phyloP scores from a whole-genome alignment of 192 early-diverging fungal genomes.

The Umbelopsis vinacea region DNA sequence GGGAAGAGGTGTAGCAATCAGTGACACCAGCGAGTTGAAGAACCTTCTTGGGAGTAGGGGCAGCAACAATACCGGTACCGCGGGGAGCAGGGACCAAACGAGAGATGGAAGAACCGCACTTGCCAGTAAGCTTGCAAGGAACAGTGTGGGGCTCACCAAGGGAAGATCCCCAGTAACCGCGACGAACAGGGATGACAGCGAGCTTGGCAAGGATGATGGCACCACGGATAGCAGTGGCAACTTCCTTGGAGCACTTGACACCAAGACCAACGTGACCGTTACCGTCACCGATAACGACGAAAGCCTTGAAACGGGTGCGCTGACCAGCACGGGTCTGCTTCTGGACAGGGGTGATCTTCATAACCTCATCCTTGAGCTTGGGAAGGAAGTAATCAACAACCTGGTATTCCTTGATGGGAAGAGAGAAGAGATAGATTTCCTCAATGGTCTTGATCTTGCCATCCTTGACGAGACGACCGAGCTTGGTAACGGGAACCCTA shows the following conservation, averaged over 20 bases:
- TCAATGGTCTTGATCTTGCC: slow-evolving; percentile 97
- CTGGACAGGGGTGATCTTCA: slow-evolving; percentile 99
- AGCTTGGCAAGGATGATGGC: slow-evolving; percentile 99
- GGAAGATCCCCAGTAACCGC: slow-evolving; percentile 97
- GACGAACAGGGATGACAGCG: slow-evolving; percentile 96
- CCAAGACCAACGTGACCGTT: slow-evolving; percentile 99
- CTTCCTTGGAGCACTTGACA: slow-evolving; percentile 99
- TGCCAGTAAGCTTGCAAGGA: slow-evolving; percentile 95
- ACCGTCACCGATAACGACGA: slow-evolving; percentile 96
- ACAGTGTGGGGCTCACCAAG: slow-evolving; percentile 98
- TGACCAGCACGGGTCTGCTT: slow-evolving; percentile 99
- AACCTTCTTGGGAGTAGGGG: slow-evolving; percentile 97
- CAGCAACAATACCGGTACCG: slow-evolving; percentile 98
- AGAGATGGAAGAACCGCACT: slow-evolving; percentile 91
- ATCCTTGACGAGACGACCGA: slow-evolving; percentile 98
- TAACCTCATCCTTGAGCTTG: slow-evolving; percentile 98
- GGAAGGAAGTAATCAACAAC: slow-evolving; percentile 96
- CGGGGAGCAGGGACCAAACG: slow-evolving; percentile 98
- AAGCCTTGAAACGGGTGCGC: slow-evolving; percentile 99
- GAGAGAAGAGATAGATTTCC: slow-evolving; percentile 97
- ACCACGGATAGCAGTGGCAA: slow-evolving; percentile 97
- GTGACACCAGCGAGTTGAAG: slow-evolving; percentile 95
- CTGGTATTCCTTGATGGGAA: slow-evolving; percentile 99
- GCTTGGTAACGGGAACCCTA: slow-evolving; percentile 95
- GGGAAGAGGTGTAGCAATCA: slow-evolving; percentile 96